These are phyloP conservation scores for Penicillium waksmanii DNA, from an alignment of 495 filamentous ascomycete species.

Conservation along the genomic window DNA sequence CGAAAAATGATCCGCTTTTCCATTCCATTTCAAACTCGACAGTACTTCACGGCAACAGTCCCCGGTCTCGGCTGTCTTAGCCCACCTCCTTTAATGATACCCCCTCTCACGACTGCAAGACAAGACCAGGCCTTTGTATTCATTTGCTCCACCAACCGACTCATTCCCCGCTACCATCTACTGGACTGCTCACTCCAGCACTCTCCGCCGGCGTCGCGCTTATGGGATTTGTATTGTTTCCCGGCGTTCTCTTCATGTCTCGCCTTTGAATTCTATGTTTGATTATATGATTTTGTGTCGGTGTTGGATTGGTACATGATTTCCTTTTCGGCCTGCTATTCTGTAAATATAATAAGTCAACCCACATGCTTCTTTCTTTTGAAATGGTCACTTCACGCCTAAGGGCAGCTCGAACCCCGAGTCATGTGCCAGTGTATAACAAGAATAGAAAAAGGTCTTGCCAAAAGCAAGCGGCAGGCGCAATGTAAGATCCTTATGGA, in stretches of 20 bases:
- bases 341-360: slow-evolving; percentile 2
- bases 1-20: slow-evolving; percentile 9
- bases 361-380: not conserved
- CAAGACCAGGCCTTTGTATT: slow-evolving; percentile 4
- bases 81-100: slow-evolving; percentile 12
- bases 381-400: not conserved
- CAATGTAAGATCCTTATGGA: too few relatives aligned
- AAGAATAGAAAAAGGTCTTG: too few relatives aligned
- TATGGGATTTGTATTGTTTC: not conserved
- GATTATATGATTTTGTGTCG: not conserved
- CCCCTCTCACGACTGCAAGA: slow-evolving; percentile 1
- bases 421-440: too few relatives aligned
- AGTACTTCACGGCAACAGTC: not conserved
- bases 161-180: not conserved
- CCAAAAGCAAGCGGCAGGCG: too few relatives aligned
- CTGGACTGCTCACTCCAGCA: not conserved
- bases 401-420: too few relatives aligned
- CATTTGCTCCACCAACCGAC: not conserved
- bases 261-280: not conserved
- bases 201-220: not conserved
- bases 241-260: not conserved
- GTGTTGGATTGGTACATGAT: not conserved
- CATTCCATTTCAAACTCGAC: slow-evolving; percentile 13
- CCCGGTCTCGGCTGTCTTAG: not conserved
- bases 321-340: not conserved